Evolutionary conservation across 2,329 filamentous ascomycete species (phyloP), one percentile per base, ranked within the genome.

Genomic region (Myriangium duriaei): DNA sequence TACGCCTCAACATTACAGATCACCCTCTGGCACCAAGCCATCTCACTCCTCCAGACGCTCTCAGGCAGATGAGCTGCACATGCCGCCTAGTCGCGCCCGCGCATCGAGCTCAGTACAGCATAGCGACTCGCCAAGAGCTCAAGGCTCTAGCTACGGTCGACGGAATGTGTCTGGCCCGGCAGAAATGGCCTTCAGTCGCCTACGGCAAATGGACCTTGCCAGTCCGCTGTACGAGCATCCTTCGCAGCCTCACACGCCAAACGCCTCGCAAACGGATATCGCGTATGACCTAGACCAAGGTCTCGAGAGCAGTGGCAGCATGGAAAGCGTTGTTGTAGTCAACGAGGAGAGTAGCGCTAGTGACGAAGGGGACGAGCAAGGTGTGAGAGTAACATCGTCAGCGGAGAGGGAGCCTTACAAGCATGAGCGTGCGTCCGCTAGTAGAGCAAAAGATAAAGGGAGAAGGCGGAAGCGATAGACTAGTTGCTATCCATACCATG

Each of bases 41-140:
- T 57, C 57, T 10, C 7, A 7, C 21, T 53, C 54, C 33, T 57
- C 55, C 7, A 49, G 55, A 15, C 61, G 61, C 47, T 61, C 64
- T 12, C 54, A 69, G 15, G 63, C 64, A 18, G 66, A 71, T 38
- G 70, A 71, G 44, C 45, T 15, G 42, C 49, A 39, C 26, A 29
- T 39, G 3, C 36, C 36, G 2, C 16, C 29, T 12, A 33, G 19
- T 9, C 17, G 36, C n/a, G 36, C 30, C 5, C 36, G 36, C 11
- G 36, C 36, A 6, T 32, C 28, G 28, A 39, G 36, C 14, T 30
- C 26, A 7, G 24, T 37, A 4, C 34, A 13, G 49, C 55, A 12
- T 13, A 17, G 17, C 2, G 21, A 26, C 7, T 7, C 21, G 7
- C 21, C 7, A 7, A 62, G 39, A 42, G 39, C 42, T 47, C 49